Evolutionary conservation across 2,329 filamentous ascomycete genomes (phyloP).

Genomic region (Aspergillus melleus): DNA sequence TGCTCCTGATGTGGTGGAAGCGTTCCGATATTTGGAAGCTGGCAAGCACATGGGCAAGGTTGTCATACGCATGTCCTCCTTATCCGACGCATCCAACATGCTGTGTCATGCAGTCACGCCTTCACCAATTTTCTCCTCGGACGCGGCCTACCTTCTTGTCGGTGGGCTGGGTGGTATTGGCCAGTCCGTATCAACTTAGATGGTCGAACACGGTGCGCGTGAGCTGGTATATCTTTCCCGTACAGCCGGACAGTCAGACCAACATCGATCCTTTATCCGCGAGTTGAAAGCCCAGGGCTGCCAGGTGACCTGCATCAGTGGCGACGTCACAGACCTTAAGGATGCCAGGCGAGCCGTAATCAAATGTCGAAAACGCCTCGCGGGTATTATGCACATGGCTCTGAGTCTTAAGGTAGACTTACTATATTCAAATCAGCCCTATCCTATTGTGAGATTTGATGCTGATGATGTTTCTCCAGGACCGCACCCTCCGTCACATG

Average conservation of each 20-base stretch:
- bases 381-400: conserved; percentile 19
- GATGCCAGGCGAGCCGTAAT: conserved; percentile 7
- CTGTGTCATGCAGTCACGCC: background rate
- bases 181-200: conserved; percentile 11
- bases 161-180: conserved; percentile 17
- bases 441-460: background rate
- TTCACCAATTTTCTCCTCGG: background rate
- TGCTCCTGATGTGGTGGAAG: conserved; percentile 11
- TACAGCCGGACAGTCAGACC: background rate
- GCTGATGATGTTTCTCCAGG: background rate
- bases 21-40: conserved; percentile 31
- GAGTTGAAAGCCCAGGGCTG: conserved; percentile 7
- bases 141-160: conserved; percentile 15
- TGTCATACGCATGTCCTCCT: conserved; percentile 35
- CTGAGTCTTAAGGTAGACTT: conserved; percentile 13
- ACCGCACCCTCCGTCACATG: conserved; percentile 27
- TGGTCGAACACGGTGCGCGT: conserved; percentile 15
- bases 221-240: conserved; percentile 9
- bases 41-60: conserved; percentile 43
- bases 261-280: conserved; percentile 2
- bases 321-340: conserved; percentile 5
- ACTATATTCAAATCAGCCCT: background rate
- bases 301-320: conserved; percentile 2
- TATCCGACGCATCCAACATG: conserved; percentile 15
- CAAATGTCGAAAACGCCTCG: conserved; percentile 1